These are phyloP conservation scores for Pythium chondricola DNA, from an alignment of 352 stramenopile genomes.

Conservation along the genomic window DNA sequence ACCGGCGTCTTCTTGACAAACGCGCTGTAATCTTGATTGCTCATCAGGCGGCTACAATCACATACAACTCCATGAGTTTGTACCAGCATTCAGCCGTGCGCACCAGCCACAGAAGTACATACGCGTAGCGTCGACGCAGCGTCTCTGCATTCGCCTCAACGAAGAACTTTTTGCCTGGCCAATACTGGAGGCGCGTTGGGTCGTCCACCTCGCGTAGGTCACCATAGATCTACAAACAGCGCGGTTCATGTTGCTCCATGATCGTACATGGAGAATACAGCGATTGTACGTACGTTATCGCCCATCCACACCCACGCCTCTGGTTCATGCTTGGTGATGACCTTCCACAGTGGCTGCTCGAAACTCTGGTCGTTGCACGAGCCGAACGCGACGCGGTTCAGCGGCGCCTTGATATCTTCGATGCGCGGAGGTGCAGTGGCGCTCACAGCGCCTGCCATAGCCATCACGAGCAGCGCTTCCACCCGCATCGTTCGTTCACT, in stretches of 20 bases:
- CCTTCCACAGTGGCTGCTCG: slow-evolving; percentile 65
- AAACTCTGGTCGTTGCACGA: slow-evolving; percentile 87
- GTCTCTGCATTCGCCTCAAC: slow-evolving; percentile 38
- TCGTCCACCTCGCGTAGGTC: slow-evolving; percentile 53
- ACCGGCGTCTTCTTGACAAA: slow-evolving; percentile 61
- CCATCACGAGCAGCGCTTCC: neutral
- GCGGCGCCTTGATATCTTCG: slow-evolving; percentile 35
- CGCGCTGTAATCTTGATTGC: slow-evolving; percentile 56
- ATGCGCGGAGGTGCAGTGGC: slow-evolving; percentile 5
- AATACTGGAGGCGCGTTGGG: slow-evolving; percentile 24
- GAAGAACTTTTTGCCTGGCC: slow-evolving; percentile 55
- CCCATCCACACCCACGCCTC: slow-evolving; percentile 86
- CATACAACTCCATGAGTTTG: too few species aligned
- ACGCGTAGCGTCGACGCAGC: slow-evolving; percentile 60
- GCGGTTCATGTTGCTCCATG: neutral
- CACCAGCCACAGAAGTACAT: slow-evolving; percentile 7
- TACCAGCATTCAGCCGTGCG: neutral
- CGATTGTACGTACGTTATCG: slow-evolving; percentile 53
- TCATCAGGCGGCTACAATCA: slow-evolving; percentile 42
- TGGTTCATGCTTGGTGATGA: slow-evolving; percentile 48
- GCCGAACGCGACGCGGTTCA: slow-evolving; percentile 64
- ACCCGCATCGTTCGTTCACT: neutral
- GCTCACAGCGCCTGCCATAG: neutral
- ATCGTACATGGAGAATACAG: neutral
- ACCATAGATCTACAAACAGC: slow-evolving; percentile 77